Conservation (phyloP, 371 early-diverging fungal genomes). For the Apophysomyces ossiformis region DNA sequence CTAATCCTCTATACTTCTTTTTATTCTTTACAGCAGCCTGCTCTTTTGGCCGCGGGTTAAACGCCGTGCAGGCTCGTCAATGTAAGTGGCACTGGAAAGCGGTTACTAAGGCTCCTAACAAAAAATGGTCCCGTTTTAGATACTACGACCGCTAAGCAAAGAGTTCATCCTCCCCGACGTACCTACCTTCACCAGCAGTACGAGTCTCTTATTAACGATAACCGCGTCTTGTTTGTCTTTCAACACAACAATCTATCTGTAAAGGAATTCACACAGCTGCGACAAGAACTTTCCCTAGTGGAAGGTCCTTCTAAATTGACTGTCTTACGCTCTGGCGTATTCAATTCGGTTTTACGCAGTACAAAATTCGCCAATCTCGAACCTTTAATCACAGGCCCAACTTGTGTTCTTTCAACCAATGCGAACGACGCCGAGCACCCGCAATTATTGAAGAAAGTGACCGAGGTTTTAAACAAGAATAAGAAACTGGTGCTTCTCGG, state of each 20-base stretch:
- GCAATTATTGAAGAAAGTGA: constrained; percentile 49
- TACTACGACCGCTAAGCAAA: constrained; percentile 35
- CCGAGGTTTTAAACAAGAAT: constrained; percentile 58
- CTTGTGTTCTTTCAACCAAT: constrained; percentile 59
- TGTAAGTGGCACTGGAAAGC: constrained; percentile 11
- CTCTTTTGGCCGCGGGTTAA: constrained; percentile 29
- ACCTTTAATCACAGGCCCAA: constrained; percentile 61
- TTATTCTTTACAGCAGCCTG: constrained; percentile 25
- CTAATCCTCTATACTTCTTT: neutral
- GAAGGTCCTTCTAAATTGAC: constrained; percentile 41
- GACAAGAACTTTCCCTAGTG: constrained; percentile 53
- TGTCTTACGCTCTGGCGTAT: constrained; percentile 59
- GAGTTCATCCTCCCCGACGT: constrained; percentile 51
- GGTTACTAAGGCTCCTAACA: too few species aligned
- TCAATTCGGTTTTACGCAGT: constrained; percentile 54
- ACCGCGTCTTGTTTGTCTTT: constrained; percentile 63
- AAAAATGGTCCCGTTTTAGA: constrained; percentile 20
- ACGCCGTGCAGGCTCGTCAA: constrained; percentile 20
- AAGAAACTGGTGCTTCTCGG: constrained; percentile 67
- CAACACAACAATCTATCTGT: constrained; percentile 75
- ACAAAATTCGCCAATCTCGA: constrained; percentile 63
- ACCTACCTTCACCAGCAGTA: constrained; percentile 60
- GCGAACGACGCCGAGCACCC: constrained; percentile 41
- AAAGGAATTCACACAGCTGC: constrained; percentile 59
- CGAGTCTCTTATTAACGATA: constrained; percentile 48